Conservation (phyloP, 2,329 filamentous ascomycete species). For the Penicillium palitans region DNA sequence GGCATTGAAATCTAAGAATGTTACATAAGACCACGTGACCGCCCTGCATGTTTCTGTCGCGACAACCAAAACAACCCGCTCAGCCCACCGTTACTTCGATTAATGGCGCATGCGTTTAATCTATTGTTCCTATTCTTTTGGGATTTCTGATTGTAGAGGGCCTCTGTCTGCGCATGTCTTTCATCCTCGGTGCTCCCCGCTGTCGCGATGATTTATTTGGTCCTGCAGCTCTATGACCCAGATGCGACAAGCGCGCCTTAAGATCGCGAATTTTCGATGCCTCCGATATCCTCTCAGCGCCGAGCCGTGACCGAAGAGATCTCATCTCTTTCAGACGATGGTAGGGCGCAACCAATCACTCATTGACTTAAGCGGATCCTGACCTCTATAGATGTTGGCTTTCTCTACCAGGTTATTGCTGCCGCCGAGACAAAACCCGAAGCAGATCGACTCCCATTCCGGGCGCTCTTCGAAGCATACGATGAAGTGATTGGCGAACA, state of each 20-base stretch:
- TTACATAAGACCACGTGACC: slow-evolving; percentile 28
- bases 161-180: slow-evolving; percentile 14
- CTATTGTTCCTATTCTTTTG: slow-evolving; percentile 10
- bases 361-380: slow-evolving; percentile 1
- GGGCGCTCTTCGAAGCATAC: slow-evolving; percentile 79
- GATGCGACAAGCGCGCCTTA: slow-evolving; percentile 47
- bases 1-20: slow-evolving; percentile 4
- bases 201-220: slow-evolving; percentile 44
- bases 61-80: slow-evolving; percentile 28
- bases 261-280: slow-evolving; percentile 52
- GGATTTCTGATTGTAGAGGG: slow-evolving; percentile 10
- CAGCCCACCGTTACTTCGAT: background rate
- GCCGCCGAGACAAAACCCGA: slow-evolving; percentile 68
- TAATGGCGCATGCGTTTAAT: slow-evolving; percentile 1
- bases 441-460: slow-evolving; percentile 66
- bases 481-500: slow-evolving; percentile 71
- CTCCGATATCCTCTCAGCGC: slow-evolving; percentile 48
- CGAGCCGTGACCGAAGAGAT: slow-evolving; percentile 44
- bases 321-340: slow-evolving; percentile 60
- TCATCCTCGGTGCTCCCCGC: slow-evolving; percentile 11
- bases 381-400: slow-evolving; percentile 65
- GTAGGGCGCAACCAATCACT: slow-evolving; percentile 39
- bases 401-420: slow-evolving; percentile 74
- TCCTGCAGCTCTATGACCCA: slow-evolving; percentile 44
- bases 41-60: slow-evolving; percentile 26